A percentile compares a stretch with the other conserved stretches of the same genome.
These are phyloP conservation scores for Linum tenue DNA, from an alignment of 345 rosid species.

Conservation along the genomic window DNA sequence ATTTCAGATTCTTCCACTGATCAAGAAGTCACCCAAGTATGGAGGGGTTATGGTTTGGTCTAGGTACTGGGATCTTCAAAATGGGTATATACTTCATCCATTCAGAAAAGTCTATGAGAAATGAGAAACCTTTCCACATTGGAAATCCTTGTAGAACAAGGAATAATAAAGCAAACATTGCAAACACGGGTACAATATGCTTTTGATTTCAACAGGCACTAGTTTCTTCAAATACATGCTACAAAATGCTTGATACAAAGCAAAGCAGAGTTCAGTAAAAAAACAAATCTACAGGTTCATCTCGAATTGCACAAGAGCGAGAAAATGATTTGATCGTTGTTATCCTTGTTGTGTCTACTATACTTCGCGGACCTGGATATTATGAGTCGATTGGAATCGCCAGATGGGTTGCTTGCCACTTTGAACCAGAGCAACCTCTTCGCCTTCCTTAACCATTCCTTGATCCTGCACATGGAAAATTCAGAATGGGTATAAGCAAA, in stretches of 20 bases:
- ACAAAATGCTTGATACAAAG: neutral
- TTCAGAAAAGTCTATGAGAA: slow-evolving; percentile 13
- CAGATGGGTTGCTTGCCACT: slow-evolving; percentile 94
- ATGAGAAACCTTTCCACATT: neutral
- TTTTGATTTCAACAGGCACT: neutral
- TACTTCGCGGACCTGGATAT: slow-evolving; percentile 87
- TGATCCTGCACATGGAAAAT: slow-evolving; percentile 45
- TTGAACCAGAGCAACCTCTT: slow-evolving; percentile 86
- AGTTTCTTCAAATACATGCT: neutral
- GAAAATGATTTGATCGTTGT: neutral
- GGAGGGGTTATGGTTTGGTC: slow-evolving; percentile 38
- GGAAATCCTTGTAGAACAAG: neutral
- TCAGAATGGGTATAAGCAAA: neutral
- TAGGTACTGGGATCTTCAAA: slow-evolving; percentile 20
- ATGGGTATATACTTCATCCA: slow-evolving; percentile 23
- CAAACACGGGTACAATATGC: neutral
- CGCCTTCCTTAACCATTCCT: slow-evolving; percentile 94
- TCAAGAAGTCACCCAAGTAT: slow-evolving; percentile 21
- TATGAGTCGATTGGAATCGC: slow-evolving; percentile 93
- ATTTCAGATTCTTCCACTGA: slow-evolving; percentile 20
- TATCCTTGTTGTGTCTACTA: slow-evolving; percentile 17
- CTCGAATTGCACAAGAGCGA: neutral
- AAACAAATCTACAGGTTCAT: neutral
- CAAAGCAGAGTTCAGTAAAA: neutral
- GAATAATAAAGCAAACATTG: neutral